Percentiles rank a stretch among this genome's conserved stretches.
These are phyloP conservation scores for Panicum virgatum DNA, from an alignment of 202 grass and related monocot species.

Conservation along the genomic window DNA sequence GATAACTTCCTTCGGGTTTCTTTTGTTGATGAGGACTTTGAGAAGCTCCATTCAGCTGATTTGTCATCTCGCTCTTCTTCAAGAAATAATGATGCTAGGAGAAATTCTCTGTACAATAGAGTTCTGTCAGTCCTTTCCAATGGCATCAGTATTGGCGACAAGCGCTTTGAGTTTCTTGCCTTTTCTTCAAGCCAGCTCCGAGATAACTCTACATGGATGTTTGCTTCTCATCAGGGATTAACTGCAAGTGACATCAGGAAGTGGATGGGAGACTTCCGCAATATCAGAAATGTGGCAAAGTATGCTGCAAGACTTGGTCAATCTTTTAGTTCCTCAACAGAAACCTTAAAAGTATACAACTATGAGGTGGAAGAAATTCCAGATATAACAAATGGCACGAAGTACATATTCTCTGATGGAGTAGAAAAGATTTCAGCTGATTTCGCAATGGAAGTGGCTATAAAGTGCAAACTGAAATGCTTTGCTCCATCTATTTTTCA, in stretches of 20 bases:
- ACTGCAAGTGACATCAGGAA: constrained; percentile 63
- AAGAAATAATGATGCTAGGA: constrained; percentile 32
- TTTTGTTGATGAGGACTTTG: constrained; percentile 84
- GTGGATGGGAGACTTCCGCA: constrained; percentile 77
- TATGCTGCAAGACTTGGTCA: constrained; percentile 93
- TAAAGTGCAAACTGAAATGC: constrained; percentile 61
- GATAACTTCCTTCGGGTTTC: constrained; percentile 90
- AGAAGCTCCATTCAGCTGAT: constrained; percentile 72
- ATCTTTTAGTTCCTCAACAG: constrained; percentile 82
- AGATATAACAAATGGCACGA: constrained; percentile 63
- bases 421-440: constrained; percentile 85
- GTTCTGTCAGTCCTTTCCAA: constrained; percentile 68
- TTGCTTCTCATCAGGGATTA: constrained; percentile 56
- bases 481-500: constrained; percentile 81
- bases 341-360: constrained; percentile 62
- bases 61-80: constrained; percentile 58
- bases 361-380: constrained; percentile 62
- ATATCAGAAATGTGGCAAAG: constrained; percentile 88
- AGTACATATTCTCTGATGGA: constrained; percentile 86
- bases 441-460: constrained; percentile 69
- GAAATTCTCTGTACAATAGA: constrained; percentile 68
- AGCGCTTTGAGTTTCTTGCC: constrained; percentile 91
- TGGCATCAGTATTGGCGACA: constrained; percentile 70
- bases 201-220: constrained; percentile 95
- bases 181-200: constrained; percentile 94